Base-by-base conservation (phyloP, 345 rosid species). In the Eucalyptus paniculata region DNA sequence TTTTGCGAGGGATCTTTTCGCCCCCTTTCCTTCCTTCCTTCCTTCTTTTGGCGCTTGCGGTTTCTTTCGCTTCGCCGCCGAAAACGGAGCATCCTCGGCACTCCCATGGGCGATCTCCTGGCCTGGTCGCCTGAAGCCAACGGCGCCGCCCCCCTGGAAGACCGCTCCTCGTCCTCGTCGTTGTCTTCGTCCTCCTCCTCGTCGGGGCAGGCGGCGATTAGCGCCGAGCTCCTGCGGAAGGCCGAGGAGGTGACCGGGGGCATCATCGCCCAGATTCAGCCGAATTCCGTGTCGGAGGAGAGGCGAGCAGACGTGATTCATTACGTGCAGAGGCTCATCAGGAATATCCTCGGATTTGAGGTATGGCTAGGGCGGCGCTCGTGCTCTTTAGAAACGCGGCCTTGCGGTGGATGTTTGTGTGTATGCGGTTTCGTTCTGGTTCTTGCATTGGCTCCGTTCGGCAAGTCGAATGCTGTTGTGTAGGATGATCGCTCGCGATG, bases 81-180 rank as follows among this genome's bases (percentile, higher is more conserved):
- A 51, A 44, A 44, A 17, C 88, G 83, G 83, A 28, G 58, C 47
- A 37, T 13, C 15, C 18, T 51, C 47, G 69, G 81, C 86, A 60
- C 88, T 93, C 91, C 90, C 90, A 97, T 96, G 98, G 97, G 97
- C 87, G 96, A 95, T 93, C 95, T 95, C 40, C 95, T 92, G 58
- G 96, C 92, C 90, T 95, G 94, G 93, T 89, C 95, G 88, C 94
- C 94, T 40, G 97, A 95, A 82, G 89, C 77, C 26, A 91, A 90
- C 92, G 92, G 93, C 86, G 89, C 67, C 81, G 91, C 67, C 87
- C 91, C 30, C 30, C 50, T 90, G 86, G 95, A 92, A 87, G 95
- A 94, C 90, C 91, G 93, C 88, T 45, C 81, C 19, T 92, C 94
- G 15, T 90, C 92, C 11, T 45, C 47, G 6, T 92, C 93, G 12